Evolutionary conservation across 345 rosid genomes (phyloP).

Genomic region (Rhodomyrtus tomentosa): DNA sequence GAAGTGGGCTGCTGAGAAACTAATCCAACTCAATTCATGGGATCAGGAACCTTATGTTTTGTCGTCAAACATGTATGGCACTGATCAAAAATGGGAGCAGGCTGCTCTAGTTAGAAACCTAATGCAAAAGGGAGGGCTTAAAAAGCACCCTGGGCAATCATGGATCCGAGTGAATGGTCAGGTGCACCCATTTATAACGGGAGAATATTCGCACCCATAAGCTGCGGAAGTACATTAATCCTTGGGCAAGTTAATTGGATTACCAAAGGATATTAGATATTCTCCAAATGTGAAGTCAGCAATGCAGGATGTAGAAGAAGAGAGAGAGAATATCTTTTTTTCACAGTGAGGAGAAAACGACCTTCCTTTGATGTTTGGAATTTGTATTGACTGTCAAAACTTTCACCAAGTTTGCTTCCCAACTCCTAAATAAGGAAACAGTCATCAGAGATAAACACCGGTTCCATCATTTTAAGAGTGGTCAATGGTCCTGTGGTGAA

Average conservation of each 20-base stretch:
- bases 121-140: conserved; percentile 27
- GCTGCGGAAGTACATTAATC: conserved; percentile 7
- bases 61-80: conserved; percentile 24
- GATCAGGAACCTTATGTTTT: conserved; percentile 35
- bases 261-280: conserved; percentile 26
- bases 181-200: conserved; percentile 19
- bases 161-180: conserved; percentile 35
- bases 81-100: conserved; percentile 27
- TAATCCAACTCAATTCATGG: conserved; percentile 17
- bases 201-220: conserved; percentile 26
- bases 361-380: conserved; percentile 3
- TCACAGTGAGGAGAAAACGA: conserved; percentile 37
- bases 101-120: conserved; percentile 22
- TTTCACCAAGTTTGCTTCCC: conserved; percentile 22
- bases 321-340: conserved; percentile 21
- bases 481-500: conserved; percentile 31
- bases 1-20: conserved; percentile 27
- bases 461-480: conserved; percentile 30
- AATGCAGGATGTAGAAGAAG: conserved; percentile 32
- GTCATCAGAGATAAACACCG: conserved; percentile 22
- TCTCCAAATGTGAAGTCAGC: conserved; percentile 9
- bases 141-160: conserved; percentile 38
- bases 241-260: conserved; percentile 18
- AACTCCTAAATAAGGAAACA: conserved; percentile 22
- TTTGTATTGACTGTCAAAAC: conserved; percentile 33